phyloP scores from a whole-genome alignment of 768 basidiomycete species.

The Agaricus blazei region DNA sequence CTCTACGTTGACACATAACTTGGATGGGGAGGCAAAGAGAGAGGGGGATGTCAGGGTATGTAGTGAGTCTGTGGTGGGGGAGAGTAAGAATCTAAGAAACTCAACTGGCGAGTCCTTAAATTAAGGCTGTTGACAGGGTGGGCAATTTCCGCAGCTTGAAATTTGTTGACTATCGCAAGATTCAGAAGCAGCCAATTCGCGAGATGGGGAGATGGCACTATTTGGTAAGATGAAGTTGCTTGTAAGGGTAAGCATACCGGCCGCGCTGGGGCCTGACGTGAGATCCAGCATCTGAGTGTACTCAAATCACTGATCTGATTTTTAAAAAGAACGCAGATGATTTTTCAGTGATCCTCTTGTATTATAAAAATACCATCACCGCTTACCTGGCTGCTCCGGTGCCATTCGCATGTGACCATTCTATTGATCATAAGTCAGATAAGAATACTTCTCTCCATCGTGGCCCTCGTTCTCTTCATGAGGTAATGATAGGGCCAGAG shows the following conservation, averaged over 20 bases:
- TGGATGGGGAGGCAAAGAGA: background rate
- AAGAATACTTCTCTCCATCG: no score
- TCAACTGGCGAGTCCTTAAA: background rate
- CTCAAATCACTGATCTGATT: no score
- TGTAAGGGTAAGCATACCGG: slow-evolving; percentile 14
- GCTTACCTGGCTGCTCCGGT: no score
- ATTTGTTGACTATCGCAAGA: slow-evolving; percentile 5
- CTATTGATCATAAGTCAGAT: no score
- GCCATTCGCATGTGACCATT: no score
- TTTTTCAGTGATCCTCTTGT: no score
- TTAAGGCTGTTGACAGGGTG: slow-evolving; percentile 6
- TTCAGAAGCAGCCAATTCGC: slow-evolving; percentile 8
- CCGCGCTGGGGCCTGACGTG: slow-evolving; percentile 25
- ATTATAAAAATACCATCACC: no score
- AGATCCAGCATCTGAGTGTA: slow-evolving; percentile 29
- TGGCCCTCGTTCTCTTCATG: no score
- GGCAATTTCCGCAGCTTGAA: slow-evolving; percentile 9
- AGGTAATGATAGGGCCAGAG: no score
- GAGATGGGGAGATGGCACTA: slow-evolving; percentile 21
- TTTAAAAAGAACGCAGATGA: no score
- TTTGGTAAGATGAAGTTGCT: slow-evolving; percentile 21
- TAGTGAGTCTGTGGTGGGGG: background rate
- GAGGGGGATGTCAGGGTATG: background rate
- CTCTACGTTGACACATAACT: slow-evolving; percentile 69
- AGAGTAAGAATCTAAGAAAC: slow-evolving; percentile 13